Evolutionary conservation across 139 green algal genomes (phyloP).

Genomic region (Penium margaritaceum): DNA sequence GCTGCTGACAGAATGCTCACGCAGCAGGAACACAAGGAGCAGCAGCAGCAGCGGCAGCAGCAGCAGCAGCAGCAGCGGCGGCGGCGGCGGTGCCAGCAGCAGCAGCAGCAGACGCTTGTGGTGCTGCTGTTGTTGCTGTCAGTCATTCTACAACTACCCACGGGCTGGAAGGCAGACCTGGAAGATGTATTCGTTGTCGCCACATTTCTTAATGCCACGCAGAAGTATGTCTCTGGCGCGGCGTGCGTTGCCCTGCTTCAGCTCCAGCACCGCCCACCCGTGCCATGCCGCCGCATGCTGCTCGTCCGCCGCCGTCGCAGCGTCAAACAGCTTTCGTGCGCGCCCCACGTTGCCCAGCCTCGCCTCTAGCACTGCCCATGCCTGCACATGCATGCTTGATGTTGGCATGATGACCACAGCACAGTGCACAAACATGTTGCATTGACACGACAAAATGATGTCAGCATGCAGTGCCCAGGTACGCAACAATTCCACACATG

Average conservation of each 20-base stretch:
- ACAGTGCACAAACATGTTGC: too few species aligned
- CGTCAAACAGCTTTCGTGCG: slow-evolving; percentile 84
- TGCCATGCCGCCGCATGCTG: slow-evolving; percentile 87
- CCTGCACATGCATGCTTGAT: slow-evolving; percentile 25
- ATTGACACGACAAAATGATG: background rate
- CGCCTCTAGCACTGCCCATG: slow-evolving; percentile 80
- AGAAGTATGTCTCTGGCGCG: slow-evolving; percentile 58
- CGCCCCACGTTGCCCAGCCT: slow-evolving; percentile 55
- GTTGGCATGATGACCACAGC: too few species aligned
- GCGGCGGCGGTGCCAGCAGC: too few species aligned
- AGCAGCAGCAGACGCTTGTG: too few species aligned
- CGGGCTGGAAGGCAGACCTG: slow-evolving; percentile 11
- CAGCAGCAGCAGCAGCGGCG: too few species aligned
- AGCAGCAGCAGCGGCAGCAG: too few species aligned
- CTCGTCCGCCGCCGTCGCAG: slow-evolving; percentile 70
- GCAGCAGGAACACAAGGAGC: too few species aligned
- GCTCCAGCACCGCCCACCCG: slow-evolving; percentile 92
- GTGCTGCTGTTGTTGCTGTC: too few species aligned
- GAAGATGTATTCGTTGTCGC: slow-evolving; percentile 53
- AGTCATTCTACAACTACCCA: too few species aligned
- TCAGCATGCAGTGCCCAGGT: too few species aligned
- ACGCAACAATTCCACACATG: background rate
- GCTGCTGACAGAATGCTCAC: too few species aligned
- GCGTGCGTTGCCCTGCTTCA: slow-evolving; percentile 72
- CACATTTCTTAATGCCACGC: slow-evolving; percentile 41